Evolutionary conservation across 202 grass and related monocot species (phyloP), one percentile per base, ranked within the genome.

Genomic region (Musa balbisiana): DNA sequence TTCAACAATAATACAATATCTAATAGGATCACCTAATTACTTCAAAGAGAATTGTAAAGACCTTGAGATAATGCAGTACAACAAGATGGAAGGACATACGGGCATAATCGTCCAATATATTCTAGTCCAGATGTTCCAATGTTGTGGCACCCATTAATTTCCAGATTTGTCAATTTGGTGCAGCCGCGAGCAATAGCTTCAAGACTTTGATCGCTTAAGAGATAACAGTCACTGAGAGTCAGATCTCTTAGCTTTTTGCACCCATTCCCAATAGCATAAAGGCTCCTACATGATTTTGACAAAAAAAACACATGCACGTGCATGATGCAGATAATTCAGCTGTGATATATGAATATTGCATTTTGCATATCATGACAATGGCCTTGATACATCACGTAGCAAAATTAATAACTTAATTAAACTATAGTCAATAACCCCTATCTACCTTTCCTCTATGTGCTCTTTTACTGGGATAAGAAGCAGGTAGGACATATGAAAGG

Each of bases 181-280:
- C 93, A 92, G 85, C 84, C 84, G 76, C 82, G 88, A 27, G 93
- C 93, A 74, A 97, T 82, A 83, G 84, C 88, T 86, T 97, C 87
- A 71, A 97, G 88, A 78, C 93, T 91, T 75, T 78, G 65, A 81
- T 97, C 93, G 76, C 88, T 97, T 89, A 97, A 56, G 74, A 92
- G 84, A 72, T 85, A 85, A 74, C 93, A 97, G 52, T 97, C 90
- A 54, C 69, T 85, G 22, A 92, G 83, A 84, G 74, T 62, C 67
- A 97, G 90, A 80, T 85, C 77, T 78, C 84, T 92, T 55, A 97
- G 87, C 76, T 89, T 91, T 76, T 89, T 97, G 86, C 90, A 97
- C 55, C 90, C 93, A 79, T 88, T 89, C 1, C 88, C 87, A 62
- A 97, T 89, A 13, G 85, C 89, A 83, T 79, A 84, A 89, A 97